These are phyloP conservation scores for Corniculantispora saksenae DNA, from an alignment of 2,329 filamentous ascomycete genomes.

Conservation along the genomic window DNA sequence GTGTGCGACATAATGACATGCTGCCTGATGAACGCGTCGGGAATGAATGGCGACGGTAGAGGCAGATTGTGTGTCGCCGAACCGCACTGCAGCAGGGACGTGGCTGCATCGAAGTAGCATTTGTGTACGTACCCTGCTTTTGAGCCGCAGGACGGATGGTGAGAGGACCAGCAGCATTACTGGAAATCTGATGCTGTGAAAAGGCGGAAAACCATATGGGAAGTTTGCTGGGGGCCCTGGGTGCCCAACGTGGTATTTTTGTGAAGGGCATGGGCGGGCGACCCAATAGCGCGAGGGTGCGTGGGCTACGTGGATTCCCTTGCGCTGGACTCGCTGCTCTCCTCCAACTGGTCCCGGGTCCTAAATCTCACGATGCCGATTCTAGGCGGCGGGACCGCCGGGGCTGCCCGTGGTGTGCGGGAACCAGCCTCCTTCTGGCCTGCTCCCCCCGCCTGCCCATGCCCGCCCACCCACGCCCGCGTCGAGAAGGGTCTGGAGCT, in stretches of 20 bases:
- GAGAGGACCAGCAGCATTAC: not conserved
- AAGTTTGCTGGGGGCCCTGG: not conserved
- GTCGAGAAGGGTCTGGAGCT: constrained; percentile 4
- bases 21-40: not conserved
- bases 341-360: not conserved
- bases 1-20: not conserved
- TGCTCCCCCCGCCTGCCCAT: constrained; percentile 1
- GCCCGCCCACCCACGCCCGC: not conserved
- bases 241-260: constrained; percentile 14
- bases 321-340: not conserved
- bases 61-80: not conserved
- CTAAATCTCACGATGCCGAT: constrained; percentile 21
- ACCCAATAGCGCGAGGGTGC: not conserved
- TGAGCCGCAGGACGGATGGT: not conserved
- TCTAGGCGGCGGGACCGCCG: constrained; percentile 11
- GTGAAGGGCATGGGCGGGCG: not conserved
- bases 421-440: constrained; percentile 14
- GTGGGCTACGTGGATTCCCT: not conserved
- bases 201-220: not conserved
- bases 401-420: constrained; percentile 10
- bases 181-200: not conserved
- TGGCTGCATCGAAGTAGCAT: not conserved
- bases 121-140: not conserved
- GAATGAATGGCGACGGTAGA: constrained; percentile 6
- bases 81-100: not conserved